These are phyloP conservation scores for Geranomyces variabilis DNA, from an alignment of 192 early-diverging fungal genomes.

Conservation along the genomic window DNA sequence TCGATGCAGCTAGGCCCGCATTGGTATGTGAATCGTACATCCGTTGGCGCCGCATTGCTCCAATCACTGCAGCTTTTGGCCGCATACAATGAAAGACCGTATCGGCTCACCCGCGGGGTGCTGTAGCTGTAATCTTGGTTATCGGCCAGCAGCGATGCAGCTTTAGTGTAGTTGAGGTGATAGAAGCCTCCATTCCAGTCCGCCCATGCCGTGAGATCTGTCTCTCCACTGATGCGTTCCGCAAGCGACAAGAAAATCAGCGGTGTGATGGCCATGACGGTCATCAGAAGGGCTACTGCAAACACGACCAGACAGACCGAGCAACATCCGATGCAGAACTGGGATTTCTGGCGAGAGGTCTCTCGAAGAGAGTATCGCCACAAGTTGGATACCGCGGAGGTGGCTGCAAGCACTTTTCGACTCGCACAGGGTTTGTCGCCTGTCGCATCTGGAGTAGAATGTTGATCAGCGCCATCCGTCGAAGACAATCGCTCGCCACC, in stretches of 20 bases:
- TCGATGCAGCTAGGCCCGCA: constrained; percentile 19
- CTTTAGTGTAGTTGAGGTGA: constrained; percentile 27
- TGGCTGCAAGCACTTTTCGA: too few species aligned
- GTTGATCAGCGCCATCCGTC: too few species aligned
- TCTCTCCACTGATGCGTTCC: constrained; percentile 26
- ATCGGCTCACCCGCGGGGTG: constrained; percentile 8
- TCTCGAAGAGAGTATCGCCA: constrained; percentile 31
- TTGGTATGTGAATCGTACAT: constrained; percentile 12
- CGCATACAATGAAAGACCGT: neutral
- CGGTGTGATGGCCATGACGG: constrained; percentile 24
- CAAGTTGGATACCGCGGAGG: constrained; percentile 3
- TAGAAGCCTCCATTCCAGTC: constrained; percentile 5
- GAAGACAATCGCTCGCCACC: too few species aligned
- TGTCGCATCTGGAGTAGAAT: too few species aligned
- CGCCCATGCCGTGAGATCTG: constrained; percentile 18
- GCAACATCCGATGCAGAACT: constrained; percentile 35
- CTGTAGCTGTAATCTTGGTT: neutral
- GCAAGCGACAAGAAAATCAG: constrained; percentile 32
- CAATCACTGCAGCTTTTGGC: constrained; percentile 18
- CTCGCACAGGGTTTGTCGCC: too few species aligned
- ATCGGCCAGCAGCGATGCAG: constrained; percentile 7
- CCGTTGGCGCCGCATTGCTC: neutral
- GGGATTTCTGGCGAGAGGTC: constrained; percentile 30
- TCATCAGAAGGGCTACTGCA: constrained; percentile 29
- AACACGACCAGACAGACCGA: constrained; percentile 35